Percentiles rank a stretch among this genome's conserved stretches.
These are phyloP conservation scores for Ceratobasidium sp. DNA, from an alignment of 1,284 basidiomycete species.

Conservation along the genomic window DNA sequence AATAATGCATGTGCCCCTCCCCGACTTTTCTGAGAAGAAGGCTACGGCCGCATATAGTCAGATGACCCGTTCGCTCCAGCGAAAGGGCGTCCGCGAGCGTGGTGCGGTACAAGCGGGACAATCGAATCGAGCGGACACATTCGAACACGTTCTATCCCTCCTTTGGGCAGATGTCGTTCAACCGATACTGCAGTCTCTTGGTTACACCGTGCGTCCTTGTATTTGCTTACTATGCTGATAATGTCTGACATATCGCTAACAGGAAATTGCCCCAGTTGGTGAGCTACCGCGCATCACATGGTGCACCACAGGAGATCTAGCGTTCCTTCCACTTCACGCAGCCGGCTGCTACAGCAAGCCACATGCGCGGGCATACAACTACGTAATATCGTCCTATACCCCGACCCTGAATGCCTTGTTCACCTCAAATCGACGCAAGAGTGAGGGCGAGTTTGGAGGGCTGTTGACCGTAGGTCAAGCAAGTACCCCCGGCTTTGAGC, in stretches of 20 bases:
- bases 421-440: not conserved
- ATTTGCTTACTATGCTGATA: not conserved
- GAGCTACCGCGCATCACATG: not conserved
- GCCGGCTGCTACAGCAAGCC: slow-evolving; percentile 1
- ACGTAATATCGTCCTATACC: slow-evolving; percentile 18
- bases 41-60: no score
- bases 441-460: not conserved
- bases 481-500: not conserved
- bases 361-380: slow-evolving; percentile 4
- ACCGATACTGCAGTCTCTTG: not conserved
- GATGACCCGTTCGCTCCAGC: not conserved
- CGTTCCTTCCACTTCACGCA: slow-evolving; percentile 7
- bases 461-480: slow-evolving; percentile 7
- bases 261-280: not conserved
- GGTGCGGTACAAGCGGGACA: not conserved
- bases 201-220: not conserved
- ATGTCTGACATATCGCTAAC: not conserved
- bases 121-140: not conserved
- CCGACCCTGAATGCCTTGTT: slow-evolving; percentile 4
- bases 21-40: not conserved
- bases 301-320: not conserved
- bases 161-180: slow-evolving; percentile 5
- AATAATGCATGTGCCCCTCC: not conserved
- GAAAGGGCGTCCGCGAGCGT: not conserved
- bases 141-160: not conserved